Evolutionary conservation across 176 grass and related monocot species (phyloP).

Genomic region (Tuctoria greenei): DNA sequence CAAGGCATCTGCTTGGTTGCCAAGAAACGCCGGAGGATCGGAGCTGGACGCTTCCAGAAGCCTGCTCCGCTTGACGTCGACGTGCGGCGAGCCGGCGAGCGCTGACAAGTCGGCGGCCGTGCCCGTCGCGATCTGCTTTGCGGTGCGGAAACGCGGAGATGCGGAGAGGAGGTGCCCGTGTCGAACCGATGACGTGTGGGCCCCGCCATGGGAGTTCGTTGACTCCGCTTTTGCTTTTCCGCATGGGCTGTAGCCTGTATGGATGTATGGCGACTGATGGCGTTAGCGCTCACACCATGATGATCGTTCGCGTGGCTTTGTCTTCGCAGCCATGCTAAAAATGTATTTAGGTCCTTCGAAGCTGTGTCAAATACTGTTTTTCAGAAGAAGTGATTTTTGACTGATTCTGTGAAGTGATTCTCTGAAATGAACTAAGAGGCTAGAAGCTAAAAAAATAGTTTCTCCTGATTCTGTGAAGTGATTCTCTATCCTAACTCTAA

Average conservation of each 20-base stretch:
- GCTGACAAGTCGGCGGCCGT: not conserved
- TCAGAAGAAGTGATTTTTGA: too few species aligned
- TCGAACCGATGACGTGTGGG: not conserved
- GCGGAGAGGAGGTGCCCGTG: not conserved
- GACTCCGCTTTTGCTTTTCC: not conserved
- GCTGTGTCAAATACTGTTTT: too few species aligned
- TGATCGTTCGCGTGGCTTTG: too few species aligned
- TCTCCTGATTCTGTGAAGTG: too few species aligned
- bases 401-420: too few species aligned
- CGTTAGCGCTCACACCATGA: slow-evolving; percentile 3
- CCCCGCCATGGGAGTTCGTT: not conserved
- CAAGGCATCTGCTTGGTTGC: not conserved
- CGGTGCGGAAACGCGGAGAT: not conserved
- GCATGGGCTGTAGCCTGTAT: not conserved
- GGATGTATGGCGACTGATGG: not conserved
- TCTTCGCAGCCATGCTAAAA: too few species aligned
- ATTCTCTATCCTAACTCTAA: too few species aligned
- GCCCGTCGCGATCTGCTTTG: not conserved
- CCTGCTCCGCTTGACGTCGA: not conserved
- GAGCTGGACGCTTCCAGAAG: not conserved
- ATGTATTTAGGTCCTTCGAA: too few species aligned
- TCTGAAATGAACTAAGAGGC: too few species aligned
- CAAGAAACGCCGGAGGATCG: not conserved
- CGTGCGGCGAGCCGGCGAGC: not conserved
- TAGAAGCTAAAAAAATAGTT: too few species aligned